Conservation (phyloP, 352 stramenopile genomes). For the Aphanomyces invadans region DNA sequence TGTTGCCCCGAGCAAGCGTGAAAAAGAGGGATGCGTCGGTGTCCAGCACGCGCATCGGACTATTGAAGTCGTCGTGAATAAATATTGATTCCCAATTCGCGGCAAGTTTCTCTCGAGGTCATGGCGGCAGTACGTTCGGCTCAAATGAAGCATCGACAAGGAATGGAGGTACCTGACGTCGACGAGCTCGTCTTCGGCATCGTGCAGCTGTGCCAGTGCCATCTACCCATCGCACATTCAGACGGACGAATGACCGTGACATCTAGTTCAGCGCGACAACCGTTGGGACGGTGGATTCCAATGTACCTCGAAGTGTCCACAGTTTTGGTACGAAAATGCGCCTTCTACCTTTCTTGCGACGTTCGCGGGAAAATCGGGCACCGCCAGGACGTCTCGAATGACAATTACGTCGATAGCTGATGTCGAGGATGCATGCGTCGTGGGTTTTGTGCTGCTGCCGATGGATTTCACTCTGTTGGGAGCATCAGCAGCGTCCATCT, state of each 20-base stretch:
- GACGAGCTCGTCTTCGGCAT: slow-evolving; percentile 35
- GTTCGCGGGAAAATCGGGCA: slow-evolving; percentile 34
- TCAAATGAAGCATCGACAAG: no score
- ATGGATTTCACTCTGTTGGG: not conserved
- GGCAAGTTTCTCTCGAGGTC: no score
- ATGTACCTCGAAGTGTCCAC: slow-evolving; percentile 49
- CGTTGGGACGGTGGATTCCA: no score
- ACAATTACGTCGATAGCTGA: slow-evolving; percentile 25
- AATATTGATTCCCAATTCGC: no score
- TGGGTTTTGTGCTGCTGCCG: not conserved
- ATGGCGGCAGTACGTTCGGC: no score
- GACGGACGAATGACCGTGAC: no score
- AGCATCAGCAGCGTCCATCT: not conserved
- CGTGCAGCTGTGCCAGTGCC: slow-evolving; percentile 43
- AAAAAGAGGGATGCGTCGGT: slow-evolving; percentile 49
- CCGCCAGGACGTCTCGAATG: slow-evolving; percentile 49
- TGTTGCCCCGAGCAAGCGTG: slow-evolving; percentile 37
- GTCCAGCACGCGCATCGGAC: slow-evolving; percentile 23
- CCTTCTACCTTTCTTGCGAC: slow-evolving; percentile 45
- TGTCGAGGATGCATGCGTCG: not conserved
- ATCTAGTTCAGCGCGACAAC: no score
- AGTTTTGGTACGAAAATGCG: slow-evolving; percentile 59
- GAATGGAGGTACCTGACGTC: slow-evolving; percentile 31
- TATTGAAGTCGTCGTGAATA: no score
- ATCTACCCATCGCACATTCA: slow-evolving; percentile 32